phyloP scores from a whole-genome alignment of 2,329 filamentous ascomycete genomes.

The Grosmannia penicillata region DNA sequence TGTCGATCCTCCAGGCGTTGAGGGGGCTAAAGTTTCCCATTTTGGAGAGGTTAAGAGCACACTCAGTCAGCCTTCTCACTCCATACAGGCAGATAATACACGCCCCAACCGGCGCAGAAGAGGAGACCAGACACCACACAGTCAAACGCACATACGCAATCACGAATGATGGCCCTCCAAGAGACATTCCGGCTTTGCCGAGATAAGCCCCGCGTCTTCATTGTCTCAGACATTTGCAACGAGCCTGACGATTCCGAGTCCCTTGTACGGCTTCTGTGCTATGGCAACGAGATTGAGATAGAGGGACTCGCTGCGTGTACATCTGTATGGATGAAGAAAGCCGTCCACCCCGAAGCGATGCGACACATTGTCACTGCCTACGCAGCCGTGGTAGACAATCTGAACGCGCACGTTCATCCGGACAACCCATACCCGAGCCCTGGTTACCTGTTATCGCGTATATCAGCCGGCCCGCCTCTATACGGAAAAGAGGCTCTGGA shows the following conservation, averaged over 20 bases:
- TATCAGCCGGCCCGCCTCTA: conserved; percentile 16
- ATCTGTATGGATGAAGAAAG: conserved; percentile 26
- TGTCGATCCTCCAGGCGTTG: no score
- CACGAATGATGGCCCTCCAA: no score
- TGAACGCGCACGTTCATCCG: conserved; percentile 28
- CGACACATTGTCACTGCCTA: conserved; percentile 27
- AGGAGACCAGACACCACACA: no score
- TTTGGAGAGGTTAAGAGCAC: no score
- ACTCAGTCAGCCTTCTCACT: no score
- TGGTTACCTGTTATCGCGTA: conserved; percentile 14
- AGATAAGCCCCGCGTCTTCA: conserved; percentile 22
- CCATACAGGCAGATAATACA: no score
- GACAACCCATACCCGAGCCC: conserved; percentile 19
- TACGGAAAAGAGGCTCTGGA: neutral
- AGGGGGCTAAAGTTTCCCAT: no score
- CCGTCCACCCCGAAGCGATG: conserved; percentile 25
- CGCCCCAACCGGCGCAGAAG: no score
- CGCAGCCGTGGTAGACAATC: conserved; percentile 25
- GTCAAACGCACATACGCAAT: no score
- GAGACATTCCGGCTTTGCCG: no score
- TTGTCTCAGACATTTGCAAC: conserved; percentile 28
- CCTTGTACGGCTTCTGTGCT: conserved; percentile 26
- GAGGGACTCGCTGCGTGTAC: conserved; percentile 28
- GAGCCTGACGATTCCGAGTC: conserved; percentile 30
- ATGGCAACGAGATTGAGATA: conserved; percentile 29